Percentiles rank a stretch among this genome's conserved stretches.
phyloP scores from a whole-genome alignment of 1,139 yeast species.

The Yarrowia galli region DNA sequence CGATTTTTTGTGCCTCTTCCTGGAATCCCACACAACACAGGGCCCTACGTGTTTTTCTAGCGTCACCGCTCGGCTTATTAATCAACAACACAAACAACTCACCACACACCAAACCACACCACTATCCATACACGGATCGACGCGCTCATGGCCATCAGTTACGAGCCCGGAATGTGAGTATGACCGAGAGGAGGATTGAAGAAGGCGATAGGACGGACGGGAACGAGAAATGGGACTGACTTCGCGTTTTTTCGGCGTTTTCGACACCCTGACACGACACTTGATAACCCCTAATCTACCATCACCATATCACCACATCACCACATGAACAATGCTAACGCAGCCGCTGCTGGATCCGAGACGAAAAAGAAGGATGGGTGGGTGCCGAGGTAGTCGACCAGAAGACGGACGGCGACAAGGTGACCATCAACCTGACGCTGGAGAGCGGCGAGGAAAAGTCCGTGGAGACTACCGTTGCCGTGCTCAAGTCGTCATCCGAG shows the following conservation, averaged over 20 bases:
- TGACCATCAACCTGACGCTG: slow-evolving; percentile 64
- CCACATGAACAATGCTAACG: slow-evolving; percentile 38
- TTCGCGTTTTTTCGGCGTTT: slow-evolving; percentile 1
- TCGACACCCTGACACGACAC: no score
- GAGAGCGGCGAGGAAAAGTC: slow-evolving; percentile 64
- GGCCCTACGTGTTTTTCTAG: slow-evolving; percentile 1
- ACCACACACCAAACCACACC: slow-evolving; percentile 18
- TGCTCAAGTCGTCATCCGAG: slow-evolving; percentile 9
- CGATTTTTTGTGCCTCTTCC: neutral
- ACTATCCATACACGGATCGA: slow-evolving; percentile 15
- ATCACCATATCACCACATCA: no score
- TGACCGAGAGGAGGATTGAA: neutral
- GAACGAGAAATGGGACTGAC: no score
- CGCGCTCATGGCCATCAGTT: slow-evolving; percentile 46
- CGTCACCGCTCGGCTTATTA: neutral
- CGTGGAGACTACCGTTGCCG: slow-evolving; percentile 34
- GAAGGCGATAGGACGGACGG: neutral
- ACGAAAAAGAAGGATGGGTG: slow-evolving; percentile 86
- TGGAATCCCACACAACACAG: neutral
- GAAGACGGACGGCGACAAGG: slow-evolving; percentile 58
- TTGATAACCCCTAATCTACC: neutral
- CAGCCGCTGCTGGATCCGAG: slow-evolving; percentile 93
- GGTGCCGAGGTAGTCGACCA: slow-evolving; percentile 77
- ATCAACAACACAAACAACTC: slow-evolving; percentile 3
- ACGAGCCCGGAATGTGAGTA: slow-evolving; percentile 50